Base-by-base conservation (phyloP, 805 yeast species). In the Saccharomycopsis amapae region DNA sequence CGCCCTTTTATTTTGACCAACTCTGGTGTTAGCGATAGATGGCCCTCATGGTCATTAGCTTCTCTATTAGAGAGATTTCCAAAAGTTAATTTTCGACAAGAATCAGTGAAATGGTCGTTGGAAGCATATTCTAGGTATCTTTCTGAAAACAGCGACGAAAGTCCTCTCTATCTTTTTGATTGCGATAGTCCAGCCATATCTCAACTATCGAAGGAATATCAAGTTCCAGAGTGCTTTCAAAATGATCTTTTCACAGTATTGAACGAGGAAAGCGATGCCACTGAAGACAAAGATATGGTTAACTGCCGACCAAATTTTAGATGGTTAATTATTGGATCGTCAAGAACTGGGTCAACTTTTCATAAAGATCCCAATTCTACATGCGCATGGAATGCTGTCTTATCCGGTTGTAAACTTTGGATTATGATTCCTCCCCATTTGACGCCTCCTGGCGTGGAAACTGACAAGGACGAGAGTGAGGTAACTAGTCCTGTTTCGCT, bases 301-400 rank as follows among this genome's bases (percentile, higher is more conserved):
- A 62, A 64, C 13, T 79, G 84, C 55, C 68, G 96, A 41, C 97
- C 97, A 1, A 96, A 88, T 61, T 82, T 84, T 60, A 75, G 90
- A n/a, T 88, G 97, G 97, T 65, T 88, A 19, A 89, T 89, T 39
- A 72, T 84, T 5, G 97, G 97, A 0, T 88, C 95, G 2, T 68
- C 66, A 18, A 63, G 94, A 40, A 78, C 87, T 5, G 97, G 96
- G 0, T 85, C 95, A 1, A 83, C 94, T 0, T 88, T 87, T 62
- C 97, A 88, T 61, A 88, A 89, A 56, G 97, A 88, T 58, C 97
- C 97, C 5, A 88, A 88, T 59, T 75, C 77, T 38, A 89, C 96
- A 0, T 77, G 83, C 42, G 96, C 96, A 0, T 88, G 96, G 96
- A 88, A 88, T 60, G 75, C 89, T 0, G 78, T 80, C 1, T 61